Base-by-base conservation (phyloP, 768 basidiomycete species). In the Suillus decipiens region DNA sequence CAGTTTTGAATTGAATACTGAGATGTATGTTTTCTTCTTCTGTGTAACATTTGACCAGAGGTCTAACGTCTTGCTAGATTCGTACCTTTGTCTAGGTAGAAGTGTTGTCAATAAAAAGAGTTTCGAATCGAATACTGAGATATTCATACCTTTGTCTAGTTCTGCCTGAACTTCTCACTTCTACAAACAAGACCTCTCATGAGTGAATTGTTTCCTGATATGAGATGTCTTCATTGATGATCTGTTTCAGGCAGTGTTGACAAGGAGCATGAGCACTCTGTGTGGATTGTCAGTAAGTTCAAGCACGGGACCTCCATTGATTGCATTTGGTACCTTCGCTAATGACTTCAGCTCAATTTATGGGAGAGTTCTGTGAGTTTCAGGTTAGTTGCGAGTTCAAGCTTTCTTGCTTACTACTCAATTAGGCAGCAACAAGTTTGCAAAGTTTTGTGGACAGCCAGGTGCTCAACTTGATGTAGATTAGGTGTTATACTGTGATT, bases 361-460 rank as follows among this genome's bases (percentile, higher is more conserved):
- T 50, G 41, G 37, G 17, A 39, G 24, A 17, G 3, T 59, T 59
- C 17, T 41, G 58, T 59, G 41, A 59, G 41, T 31, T 22, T n/a
- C 42, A 31, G 28, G 28, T 7, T 55, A 31, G 59, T 22, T 19
- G 28, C 34, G 28, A 77, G 75, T 58, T 33, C 2, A 39, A 39
- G 45, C 45, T 45, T 63, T 67, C 62, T 31, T n/a, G 60, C 31
- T n/a, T 66, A 70, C 48, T 57, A n/a, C 31, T 59, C 14, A 6
- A 22, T 33, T 15, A 77, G 76, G 60, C 12, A 47, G 64, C 12
- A 68, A 71, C 24, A 68, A 69, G 28, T 77, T 79, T 53, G 55
- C 72, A 34, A 76, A 80, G 43, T 78, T 75, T 45, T 66, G 77
- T 47, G 80, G 80, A 2, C 72, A 79, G 59, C 67, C 69, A 10